phyloP scores from a whole-genome alignment of 139 green algal species.

The Coelastrella sp. region DNA sequence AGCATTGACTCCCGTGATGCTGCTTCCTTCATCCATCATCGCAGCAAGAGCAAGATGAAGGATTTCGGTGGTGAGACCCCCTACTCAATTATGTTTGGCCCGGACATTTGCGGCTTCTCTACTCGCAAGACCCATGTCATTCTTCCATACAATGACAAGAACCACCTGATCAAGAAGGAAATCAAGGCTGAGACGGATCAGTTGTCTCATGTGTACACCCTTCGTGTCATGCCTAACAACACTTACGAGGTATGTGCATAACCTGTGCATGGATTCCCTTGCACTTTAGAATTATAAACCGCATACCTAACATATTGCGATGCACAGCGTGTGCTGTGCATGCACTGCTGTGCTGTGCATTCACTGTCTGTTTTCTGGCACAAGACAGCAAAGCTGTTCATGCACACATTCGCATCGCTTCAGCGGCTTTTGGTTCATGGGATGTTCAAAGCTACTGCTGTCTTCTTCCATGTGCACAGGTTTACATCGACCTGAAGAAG shows the following conservation, averaged over 20 bases:
- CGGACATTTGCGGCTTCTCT: constrained; percentile 95
- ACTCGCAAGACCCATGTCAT: constrained; percentile 96
- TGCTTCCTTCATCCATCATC: no score
- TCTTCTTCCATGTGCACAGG: not conserved
- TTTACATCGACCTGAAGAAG: constrained; percentile 80
- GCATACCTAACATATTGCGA: no score
- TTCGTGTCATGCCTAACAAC: constrained; percentile 83
- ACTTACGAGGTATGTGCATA: constrained; percentile 70
- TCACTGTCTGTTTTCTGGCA: no score
- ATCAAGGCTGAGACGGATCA: constrained; percentile 81
- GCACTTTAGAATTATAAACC: no score
- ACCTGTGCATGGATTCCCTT: no score
- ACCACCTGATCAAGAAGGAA: constrained; percentile 97
- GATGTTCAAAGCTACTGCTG: no score
- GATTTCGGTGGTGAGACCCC: constrained; percentile 86
- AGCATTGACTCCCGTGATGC: no score
- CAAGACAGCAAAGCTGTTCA: no score
- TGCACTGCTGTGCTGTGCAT: no score
- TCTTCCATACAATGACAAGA: constrained; percentile 90
- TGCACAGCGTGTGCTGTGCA: no score
- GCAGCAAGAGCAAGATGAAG: constrained; percentile 78
- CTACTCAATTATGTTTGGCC: constrained; percentile 99
- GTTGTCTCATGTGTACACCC: constrained; percentile 91
- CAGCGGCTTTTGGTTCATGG: not conserved
- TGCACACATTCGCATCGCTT: no score